phyloP scores from a whole-genome alignment of 352 stramenopile genomes.

The Pythium catenulatum region DNA sequence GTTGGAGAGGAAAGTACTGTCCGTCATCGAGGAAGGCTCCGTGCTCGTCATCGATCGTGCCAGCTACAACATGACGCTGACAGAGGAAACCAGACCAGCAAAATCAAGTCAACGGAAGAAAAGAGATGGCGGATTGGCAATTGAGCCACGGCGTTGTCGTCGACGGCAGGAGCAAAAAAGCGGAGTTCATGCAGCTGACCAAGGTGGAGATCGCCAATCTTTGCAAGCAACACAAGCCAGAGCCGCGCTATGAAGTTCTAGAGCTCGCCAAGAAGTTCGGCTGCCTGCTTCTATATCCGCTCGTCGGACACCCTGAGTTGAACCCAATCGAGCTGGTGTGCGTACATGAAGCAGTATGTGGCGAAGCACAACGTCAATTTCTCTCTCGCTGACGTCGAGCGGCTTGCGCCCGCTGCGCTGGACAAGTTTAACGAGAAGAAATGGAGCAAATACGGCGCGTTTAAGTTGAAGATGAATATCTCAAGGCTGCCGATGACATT shows the following conservation, averaged over 20 bases:
- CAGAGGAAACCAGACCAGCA: constrained; percentile 21
- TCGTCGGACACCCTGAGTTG: constrained; percentile 44
- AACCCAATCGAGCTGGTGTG: constrained; percentile 60
- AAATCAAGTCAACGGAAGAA: constrained; percentile 18
- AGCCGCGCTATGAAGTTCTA: neutral
- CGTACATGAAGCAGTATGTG: constrained; percentile 40
- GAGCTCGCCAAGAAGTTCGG: neutral
- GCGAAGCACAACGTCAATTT: constrained; percentile 42
- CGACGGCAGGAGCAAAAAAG: neutral
- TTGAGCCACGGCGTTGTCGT: neutral
- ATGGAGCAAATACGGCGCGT: constrained; percentile 45
- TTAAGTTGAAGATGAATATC: constrained; percentile 37
- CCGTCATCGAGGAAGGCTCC: neutral
- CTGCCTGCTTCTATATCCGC: constrained; percentile 28
- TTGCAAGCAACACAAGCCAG: constrained; percentile 38
- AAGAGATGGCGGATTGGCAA: constrained; percentile 30
- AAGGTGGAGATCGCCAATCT: neutral
- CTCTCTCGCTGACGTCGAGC: constrained; percentile 47
- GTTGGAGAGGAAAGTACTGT: constrained; percentile 37
- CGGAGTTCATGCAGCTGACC: constrained; percentile 4
- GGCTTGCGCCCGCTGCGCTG: neutral
- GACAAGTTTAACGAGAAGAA: constrained; percentile 16
- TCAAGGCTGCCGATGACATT: constrained; percentile 8
- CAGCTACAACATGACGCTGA: constrained; percentile 47
- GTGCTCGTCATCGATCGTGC: constrained; percentile 60